Evolutionary conservation across 257 asterid species (phyloP), one percentile per base, ranked within the genome.

Genomic region (Salvia splendens): DNA sequence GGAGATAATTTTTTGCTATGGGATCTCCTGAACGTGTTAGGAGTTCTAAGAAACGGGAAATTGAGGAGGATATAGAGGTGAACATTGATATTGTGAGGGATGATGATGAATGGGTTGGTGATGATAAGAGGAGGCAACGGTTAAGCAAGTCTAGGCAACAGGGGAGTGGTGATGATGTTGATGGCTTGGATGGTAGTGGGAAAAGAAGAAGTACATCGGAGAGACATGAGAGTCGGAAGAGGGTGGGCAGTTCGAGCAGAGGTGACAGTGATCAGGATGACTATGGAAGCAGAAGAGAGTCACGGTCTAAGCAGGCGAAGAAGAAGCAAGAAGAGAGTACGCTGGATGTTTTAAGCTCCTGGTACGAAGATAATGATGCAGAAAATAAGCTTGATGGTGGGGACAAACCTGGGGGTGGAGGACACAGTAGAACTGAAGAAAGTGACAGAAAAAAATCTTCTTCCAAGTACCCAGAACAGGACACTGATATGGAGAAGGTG

Each of bases 281-380:
- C 61, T 77, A 73, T 65, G 97, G 81, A 43, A 69, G 74, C 10
- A 78, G 83, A 75, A 84, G 82, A 57, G 95, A 85, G 70, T 84
- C 83, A 15, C 87, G 79, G 66, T 76, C 83, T 40, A 85, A 84
- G 76, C 91, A 83, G 75, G 74, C 12, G 61, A 94, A 84, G 89
- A 87, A 77, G 78, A 87, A 79, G 68, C 53, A 73, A 51, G 97
- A 86, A 77, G 97, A 80, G 74, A 88, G 75, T 73, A 80, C 95
- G 8, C 72, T 94, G 75, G 96, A 91, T 79, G 89, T 77, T 36
- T 76, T 91, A 79, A 80, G 96, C 74, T 81, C 85, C 80, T 88
- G 96, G 96, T 88, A 88, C 75, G 86, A 82, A 75, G 99, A 91
- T 79, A 96, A 91, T 56, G 95, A 94, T 75, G 79, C 70, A 65